Conservation (phyloP, 306 rosid species). For the Pterocarpus santalinus region DNA sequence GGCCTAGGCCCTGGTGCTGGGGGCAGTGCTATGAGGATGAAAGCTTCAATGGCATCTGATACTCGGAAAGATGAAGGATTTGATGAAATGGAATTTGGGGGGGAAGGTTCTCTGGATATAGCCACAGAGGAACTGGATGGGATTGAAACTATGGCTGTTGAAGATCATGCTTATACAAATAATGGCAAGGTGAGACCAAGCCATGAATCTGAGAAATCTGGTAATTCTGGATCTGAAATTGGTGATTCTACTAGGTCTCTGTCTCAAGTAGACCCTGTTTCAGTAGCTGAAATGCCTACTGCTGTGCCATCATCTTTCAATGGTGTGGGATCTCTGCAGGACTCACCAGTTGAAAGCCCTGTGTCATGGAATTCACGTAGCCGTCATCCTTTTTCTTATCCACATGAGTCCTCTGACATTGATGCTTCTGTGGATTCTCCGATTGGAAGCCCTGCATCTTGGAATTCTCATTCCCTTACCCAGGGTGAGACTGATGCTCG, state of each 20-base stretch:
- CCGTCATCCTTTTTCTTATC: slow-evolving; percentile 82
- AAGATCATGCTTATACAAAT: slow-evolving; percentile 62
- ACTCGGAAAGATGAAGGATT: slow-evolving; percentile 62
- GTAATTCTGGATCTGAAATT: slow-evolving; percentile 81
- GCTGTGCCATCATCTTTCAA: slow-evolving; percentile 68
- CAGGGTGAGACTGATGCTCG: slow-evolving; percentile 90
- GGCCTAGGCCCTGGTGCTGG: slow-evolving; percentile 66
- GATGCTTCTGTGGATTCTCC: slow-evolving; percentile 94
- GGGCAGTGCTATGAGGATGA: slow-evolving; percentile 61
- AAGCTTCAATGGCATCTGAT: slow-evolving; percentile 68
- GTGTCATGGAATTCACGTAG: slow-evolving; percentile 83
- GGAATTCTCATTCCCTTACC: slow-evolving; percentile 86
- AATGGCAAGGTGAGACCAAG: slow-evolving; percentile 70
- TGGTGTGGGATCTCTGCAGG: slow-evolving; percentile 71
- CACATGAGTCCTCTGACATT: slow-evolving; percentile 85
- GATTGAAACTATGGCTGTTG: slow-evolving; percentile 58
- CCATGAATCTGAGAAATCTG: slow-evolving; percentile 78
- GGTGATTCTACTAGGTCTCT: slow-evolving; percentile 75
- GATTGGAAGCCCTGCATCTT: slow-evolving; percentile 93
- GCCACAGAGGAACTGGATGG: slow-evolving; percentile 72
- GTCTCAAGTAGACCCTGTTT: slow-evolving; percentile 75
- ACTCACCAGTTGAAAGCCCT: slow-evolving; percentile 94
- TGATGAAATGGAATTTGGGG: slow-evolving; percentile 76
- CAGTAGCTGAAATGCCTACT: slow-evolving; percentile 71
- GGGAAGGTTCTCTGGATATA: slow-evolving; percentile 65